Evolutionary conservation across 345 rosid species (phyloP), one percentile per base, ranked within the genome.

Genomic region (Citrus mangshanensis): DNA sequence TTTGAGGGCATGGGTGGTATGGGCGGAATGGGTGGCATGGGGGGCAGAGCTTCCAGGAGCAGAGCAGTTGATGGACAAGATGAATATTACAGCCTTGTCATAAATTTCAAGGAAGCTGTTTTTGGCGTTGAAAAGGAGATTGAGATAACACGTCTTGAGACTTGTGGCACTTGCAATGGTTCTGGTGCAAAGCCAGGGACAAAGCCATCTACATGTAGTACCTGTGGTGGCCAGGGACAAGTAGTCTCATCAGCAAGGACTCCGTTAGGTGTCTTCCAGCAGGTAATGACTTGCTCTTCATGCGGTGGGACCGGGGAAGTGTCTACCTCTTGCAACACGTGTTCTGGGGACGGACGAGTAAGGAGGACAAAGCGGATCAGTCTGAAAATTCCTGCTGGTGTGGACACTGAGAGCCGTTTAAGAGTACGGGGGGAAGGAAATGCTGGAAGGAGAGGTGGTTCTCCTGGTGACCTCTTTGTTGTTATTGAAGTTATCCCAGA

Each of bases 151-250:
- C 90, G 98, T 9, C 91, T 96, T 4, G 99, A 96, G 87, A 88
- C 66, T 80, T 97, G 99, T 60, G 91, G 88, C 60, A 93, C 95
- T 60, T 97, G 98, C 79, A 82, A 88, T 78, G 99, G 99, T 54
- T 93, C 98, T 3, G 98, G 99, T 7, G 98, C 97, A 19, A 97
- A 93, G 83, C 88, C 93, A 0, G 98, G 98, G 78, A 94, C 98
- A 64, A 86, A 82, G 74, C 90, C 99, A 54, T 85, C 93, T 22
- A 97, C 80, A 72, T 94, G 99, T 76, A 91, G 84, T 67, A 91
- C 98, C 2, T 94, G 99, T 24, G 95, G 98, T 12, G 99, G 99
- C 18, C 99, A 94, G 86, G 99, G 99, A 55, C 99, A 94, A 78
- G 98, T 97, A 54, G 86, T 97, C 73, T 87, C 97, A 30, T 92